Percentiles rank a stretch among this genome's conserved stretches.
Conservation (phyloP, 495 filamentous ascomycete genomes). For the Tuber melanosporum region DNA sequence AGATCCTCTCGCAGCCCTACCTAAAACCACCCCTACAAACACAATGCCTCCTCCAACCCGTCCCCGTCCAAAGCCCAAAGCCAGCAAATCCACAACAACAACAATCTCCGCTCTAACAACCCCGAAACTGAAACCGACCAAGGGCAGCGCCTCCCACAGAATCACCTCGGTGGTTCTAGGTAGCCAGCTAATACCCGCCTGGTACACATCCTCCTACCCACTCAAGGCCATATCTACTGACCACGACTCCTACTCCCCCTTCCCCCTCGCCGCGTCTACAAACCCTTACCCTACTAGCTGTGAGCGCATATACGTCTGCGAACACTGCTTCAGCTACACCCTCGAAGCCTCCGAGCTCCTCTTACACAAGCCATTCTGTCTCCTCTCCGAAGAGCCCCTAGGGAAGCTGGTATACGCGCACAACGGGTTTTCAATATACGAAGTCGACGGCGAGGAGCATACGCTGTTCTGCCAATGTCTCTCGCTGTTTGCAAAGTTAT, state of each 20-base stretch:
- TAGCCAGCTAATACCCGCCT: constrained; percentile 64
- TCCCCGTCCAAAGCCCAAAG: background rate
- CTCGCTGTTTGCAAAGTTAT: constrained; percentile 94
- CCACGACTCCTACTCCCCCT: background rate
- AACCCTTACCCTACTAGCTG: constrained; percentile 20
- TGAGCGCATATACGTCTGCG: constrained; percentile 75
- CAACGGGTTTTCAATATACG: constrained; percentile 57
- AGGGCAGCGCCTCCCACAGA: background rate
- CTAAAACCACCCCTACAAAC: constrained; percentile 20
- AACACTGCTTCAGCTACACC: constrained; percentile 87
- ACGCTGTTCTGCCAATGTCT: constrained; percentile 91
- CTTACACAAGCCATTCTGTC: constrained; percentile 23
- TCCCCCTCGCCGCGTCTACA: background rate
- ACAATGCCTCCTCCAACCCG: constrained; percentile 19
- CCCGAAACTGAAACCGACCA: constrained; percentile 22
- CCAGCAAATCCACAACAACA: constrained; percentile 17
- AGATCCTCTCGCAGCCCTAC: constrained; percentile 5
- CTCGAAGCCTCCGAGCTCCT: constrained; percentile 52
- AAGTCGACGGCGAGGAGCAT: constrained; percentile 82
- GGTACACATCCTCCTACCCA: constrained; percentile 72
- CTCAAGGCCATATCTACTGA: constrained; percentile 66
- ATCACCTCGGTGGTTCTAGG: constrained; percentile 57
- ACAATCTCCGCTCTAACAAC: constrained; percentile 10
- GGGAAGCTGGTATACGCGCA: constrained; percentile 36
- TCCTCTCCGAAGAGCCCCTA: constrained; percentile 28